phyloP scores from a whole-genome alignment of 192 early-diverging fungal species.

The Kappamyces sp. region DNA sequence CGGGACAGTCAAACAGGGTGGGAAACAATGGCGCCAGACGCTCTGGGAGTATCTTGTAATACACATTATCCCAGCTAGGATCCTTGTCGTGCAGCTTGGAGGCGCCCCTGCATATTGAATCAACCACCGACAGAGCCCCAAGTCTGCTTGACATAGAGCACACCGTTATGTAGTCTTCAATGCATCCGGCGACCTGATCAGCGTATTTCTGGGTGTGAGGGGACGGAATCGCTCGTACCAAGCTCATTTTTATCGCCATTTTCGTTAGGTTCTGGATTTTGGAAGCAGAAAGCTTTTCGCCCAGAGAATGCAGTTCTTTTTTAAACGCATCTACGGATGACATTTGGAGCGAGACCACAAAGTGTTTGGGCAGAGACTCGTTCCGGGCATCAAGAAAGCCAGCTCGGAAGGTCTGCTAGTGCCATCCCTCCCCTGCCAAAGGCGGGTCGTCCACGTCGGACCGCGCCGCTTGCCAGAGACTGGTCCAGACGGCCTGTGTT shows the following conservation, averaged over 20 bases:
- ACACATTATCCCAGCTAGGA: conserved; percentile 42
- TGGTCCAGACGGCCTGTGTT: too few species aligned
- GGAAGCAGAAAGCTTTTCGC: conserved; percentile 42
- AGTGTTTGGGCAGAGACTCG: not conserved
- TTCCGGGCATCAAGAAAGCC: too few species aligned
- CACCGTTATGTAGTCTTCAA: conserved; percentile 42
- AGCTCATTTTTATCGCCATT: conserved; percentile 40
- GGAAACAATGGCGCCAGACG: conserved; percentile 4
- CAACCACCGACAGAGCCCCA: conserved; percentile 45
- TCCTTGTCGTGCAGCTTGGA: conserved; percentile 34
- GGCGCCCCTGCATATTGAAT: conserved; percentile 37
- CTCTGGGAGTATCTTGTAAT: conserved; percentile 7
- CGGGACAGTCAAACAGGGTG: conserved; percentile 6
- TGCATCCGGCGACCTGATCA: conserved; percentile 38
- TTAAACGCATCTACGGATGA: conserved; percentile 39
- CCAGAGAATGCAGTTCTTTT: conserved; percentile 41
- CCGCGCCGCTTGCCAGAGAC: too few species aligned
- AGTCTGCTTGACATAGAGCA: conserved; percentile 46
- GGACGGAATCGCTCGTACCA: conserved; percentile 20
- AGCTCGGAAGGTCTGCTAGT: too few species aligned
- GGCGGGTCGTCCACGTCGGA: too few species aligned
- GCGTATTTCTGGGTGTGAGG: conserved; percentile 23
- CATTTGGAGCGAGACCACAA: conserved; percentile 1
- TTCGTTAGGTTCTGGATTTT: conserved; percentile 45
- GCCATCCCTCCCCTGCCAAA: too few species aligned